A percentile compares a stretch with the other conserved stretches of the same genome.
phyloP scores from a whole-genome alignment of 1,139 yeast genomes.

The Wickerhamiella pararugosa region DNA sequence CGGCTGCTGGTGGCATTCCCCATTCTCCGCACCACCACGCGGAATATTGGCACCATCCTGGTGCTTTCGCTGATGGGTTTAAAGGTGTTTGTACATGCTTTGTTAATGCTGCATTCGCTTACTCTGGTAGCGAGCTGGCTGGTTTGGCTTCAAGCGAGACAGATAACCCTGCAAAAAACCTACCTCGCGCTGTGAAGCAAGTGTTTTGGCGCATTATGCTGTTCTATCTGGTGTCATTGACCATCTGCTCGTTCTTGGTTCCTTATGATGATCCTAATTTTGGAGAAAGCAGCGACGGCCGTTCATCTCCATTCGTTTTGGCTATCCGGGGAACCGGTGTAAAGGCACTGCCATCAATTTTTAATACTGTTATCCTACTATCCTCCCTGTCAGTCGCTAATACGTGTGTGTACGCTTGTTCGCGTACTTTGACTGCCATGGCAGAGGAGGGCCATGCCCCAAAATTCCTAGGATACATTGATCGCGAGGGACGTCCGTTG shows the following conservation, averaged over 20 bases:
- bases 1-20: conserved; percentile 57
- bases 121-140: conserved; percentile 69
- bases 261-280: conserved; percentile 42
- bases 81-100: conserved; percentile 70
- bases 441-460: conserved; percentile 77
- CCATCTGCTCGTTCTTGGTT: conserved; percentile 46
- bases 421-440: conserved; percentile 67
- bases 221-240: conserved; percentile 44
- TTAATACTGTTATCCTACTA: conserved; percentile 55
- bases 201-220: conserved; percentile 53
- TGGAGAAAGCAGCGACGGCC: conserved; percentile 30
- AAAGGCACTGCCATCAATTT: conserved; percentile 46
- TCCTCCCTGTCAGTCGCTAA: conserved; percentile 60
- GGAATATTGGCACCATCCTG: conserved; percentile 45
- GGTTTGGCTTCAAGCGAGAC: conserved; percentile 60
- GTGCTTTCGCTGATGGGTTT: conserved; percentile 48
- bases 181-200: conserved; percentile 58
- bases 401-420: conserved; percentile 60
- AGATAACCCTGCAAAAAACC: conserved; percentile 47
- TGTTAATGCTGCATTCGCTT: conserved; percentile 76
- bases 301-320: conserved; percentile 62
- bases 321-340: conserved; percentile 45
- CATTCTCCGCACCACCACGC: conserved; percentile 46
- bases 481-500: conserved; percentile 59
- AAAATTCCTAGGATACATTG: conserved; percentile 51